Conservation (phyloP, 2,329 filamentous ascomycete species). For the Fusarium musae region DNA sequence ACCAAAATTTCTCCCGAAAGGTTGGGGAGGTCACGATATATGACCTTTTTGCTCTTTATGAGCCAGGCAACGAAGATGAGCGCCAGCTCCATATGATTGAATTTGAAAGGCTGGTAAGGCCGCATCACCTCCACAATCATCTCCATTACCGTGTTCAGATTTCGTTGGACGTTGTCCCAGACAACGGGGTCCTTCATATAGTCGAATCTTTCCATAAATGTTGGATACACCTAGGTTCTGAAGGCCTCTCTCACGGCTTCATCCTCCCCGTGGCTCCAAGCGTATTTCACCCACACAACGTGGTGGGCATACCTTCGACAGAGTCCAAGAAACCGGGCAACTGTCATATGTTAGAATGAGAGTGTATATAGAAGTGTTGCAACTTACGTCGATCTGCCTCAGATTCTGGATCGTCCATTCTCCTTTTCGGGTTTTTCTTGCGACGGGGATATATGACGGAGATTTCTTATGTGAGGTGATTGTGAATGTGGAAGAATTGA, state of each 20-base stretch:
- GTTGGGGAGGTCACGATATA: background rate
- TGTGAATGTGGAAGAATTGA: background rate
- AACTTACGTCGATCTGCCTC: background rate
- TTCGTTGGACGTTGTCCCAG: rapidly evolving
- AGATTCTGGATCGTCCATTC: background rate
- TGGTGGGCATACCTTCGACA: rapidly evolving
- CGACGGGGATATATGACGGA: no score
- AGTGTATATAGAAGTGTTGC: background rate
- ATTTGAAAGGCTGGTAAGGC: rapidly evolving
- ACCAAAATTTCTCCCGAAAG: background rate
- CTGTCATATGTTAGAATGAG: background rate
- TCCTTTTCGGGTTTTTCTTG: background rate
- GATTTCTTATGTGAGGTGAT: no score
- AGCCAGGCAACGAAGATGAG: background rate
- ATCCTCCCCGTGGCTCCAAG: background rate
- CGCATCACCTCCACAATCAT: background rate
- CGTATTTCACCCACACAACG: background rate
- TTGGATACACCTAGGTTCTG: background rate
- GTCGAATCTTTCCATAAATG: rapidly evolving
- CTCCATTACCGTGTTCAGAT: rapidly evolving
- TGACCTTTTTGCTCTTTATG: background rate
- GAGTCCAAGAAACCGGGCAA: no score
- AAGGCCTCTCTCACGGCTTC: background rate
- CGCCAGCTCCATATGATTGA: rapidly evolving
- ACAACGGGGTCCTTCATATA: background rate